Base-by-base conservation (phyloP, 225 moss, liverwort and hornwort genomes). In the Polytrichum commune region DNA sequence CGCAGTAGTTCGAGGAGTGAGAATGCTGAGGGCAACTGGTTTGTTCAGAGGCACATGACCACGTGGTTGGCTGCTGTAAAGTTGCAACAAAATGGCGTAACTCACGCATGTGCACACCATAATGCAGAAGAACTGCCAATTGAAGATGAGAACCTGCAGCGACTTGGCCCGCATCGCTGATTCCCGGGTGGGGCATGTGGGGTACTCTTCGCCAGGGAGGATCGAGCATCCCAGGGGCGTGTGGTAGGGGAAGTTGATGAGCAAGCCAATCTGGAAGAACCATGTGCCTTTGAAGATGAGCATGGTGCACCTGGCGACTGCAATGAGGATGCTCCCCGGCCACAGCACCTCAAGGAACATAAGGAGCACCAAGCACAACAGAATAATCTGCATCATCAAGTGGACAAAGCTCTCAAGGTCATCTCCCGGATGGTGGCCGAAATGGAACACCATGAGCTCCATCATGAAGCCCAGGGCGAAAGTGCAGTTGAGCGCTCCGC, bases 381-480 rank as follows among this genome's bases (percentile, higher is more conserved):
- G 79, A 73, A 95, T 71, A 29, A 91, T 71, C 80, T 95, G 91
- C 95, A 95, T 93, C 33, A 93, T 67, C 88, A 93, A 79, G 77
- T 95, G 95, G 55, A 95, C 82, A 57, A 88, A 91, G 80, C 83
- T 83, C 77, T 95, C 93, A 8, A 95, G 33, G 53, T 90, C 81
- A 1, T 70, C 70, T 1, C 95, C 95, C 1, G 95, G 93, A 66
- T 95, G 95, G 38, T 95, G 95, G 7, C 95, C 95, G 4, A 74
- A 90, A 74, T 90, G 93, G 76, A 95, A 95, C 57, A 95, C 89
- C 55, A 91, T 82, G 4, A 95, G 86, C 86, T 95, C 95, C 82
- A 83, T 79, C 29, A 93, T 70, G 33, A 95, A 95, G 1, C 93
- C 95, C 9, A 88, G 67, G 1, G 91, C 90, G 74, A 95, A 95